Evolutionary conservation across 2,329 filamentous ascomycete genomes (phyloP), one percentile per base, ranked within the genome.

Genomic region (Sarocladium brachiariae): DNA sequence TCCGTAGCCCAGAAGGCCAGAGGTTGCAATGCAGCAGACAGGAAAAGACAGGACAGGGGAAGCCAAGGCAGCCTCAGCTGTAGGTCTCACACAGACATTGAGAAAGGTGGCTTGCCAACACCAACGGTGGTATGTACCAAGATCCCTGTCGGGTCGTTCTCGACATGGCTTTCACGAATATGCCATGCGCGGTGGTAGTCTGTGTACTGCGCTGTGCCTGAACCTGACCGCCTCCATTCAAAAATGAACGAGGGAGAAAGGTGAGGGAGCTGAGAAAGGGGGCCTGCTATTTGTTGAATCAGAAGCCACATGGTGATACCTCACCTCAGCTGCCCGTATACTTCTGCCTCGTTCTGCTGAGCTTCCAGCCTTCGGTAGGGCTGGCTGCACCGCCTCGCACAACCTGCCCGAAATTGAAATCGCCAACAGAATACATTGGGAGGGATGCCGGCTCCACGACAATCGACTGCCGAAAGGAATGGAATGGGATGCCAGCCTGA

Each of bases 371-470:
- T n/a, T n/a, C n/a, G n/a, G 35, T 39, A 39, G 16, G 35, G 35
- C 35, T 39, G 35, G 5, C 39, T 4, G 9, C 7, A 19, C 37
- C 23, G 25, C 23, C 39, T 43, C 39, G 39, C 39, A 27, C 39
- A 31, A 18, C 43, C 43, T 33, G 19, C 43, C 43, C n/a, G 43
- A 45, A 30, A 30, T n/a, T 4, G 6, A 25, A 16, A 27, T n/a
- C 9, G 6, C 19, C 25, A 18, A 11, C 23, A 25, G 18, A 14
- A 7, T 16, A 30, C 21, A 25, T 25, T 13, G 39, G 6, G 4
- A 16, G n/a, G n/a, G n/a, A n/a, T 45, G n/a, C 27, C 43, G 43
- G 43, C 43, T 47, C 43, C 43, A 31, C 16, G 27, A 30, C n/a
- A 30, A 30, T 31, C 25, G 25, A 47, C 24, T 47, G 43, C 43